A percentile compares a stretch with the other conserved stretches of the same genome.
These are phyloP conservation scores for Suillus americanus DNA, from an alignment of 768 basidiomycete genomes.

Conservation along the genomic window DNA sequence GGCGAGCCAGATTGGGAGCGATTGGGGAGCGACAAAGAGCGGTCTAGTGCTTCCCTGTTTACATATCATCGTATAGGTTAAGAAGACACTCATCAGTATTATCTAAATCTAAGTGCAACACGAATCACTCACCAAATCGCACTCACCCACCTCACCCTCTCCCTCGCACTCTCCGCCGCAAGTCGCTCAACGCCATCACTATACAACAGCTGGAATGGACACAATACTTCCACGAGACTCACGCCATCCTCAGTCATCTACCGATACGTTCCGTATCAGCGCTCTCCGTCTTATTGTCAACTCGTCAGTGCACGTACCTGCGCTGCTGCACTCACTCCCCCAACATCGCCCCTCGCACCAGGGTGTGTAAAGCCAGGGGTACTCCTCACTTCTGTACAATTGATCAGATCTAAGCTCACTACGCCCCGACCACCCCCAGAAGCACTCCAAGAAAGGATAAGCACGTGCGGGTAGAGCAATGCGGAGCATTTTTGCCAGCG, in stretches of 20 bases:
- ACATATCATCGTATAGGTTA: neutral
- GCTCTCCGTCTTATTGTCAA: conserved; percentile 23
- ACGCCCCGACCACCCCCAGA: conserved; percentile 81
- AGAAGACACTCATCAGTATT: neutral
- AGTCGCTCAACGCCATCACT: conserved; percentile 86
- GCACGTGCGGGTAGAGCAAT: conserved; percentile 77
- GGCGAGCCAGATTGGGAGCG: conserved; percentile 46
- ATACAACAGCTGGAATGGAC: conserved; percentile 91
- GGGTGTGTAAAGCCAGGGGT: conserved; percentile 82
- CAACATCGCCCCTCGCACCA: conserved; percentile 80
- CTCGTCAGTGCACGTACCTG: conserved; percentile 36
- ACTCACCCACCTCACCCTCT: conserved; percentile 90
- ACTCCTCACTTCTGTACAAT: conserved; percentile 83
- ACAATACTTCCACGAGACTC: conserved; percentile 63
- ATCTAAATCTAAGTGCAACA: neutral
- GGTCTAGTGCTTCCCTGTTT: conserved; percentile 76
- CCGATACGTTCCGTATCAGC: neutral
- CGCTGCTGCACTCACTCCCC: conserved; percentile 73
- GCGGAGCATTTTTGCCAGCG: conserved; percentile 83
- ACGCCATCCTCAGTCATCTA: conserved; percentile 32
- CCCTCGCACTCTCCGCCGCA: conserved; percentile 84
- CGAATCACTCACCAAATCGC: conserved; percentile 71
- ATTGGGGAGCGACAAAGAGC: conserved; percentile 51
- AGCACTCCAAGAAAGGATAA: conserved; percentile 86
- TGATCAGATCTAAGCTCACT: conserved; percentile 82